Conservation (phyloP, 78 protist genomes). For the Isochrysis galbana region DNA sequence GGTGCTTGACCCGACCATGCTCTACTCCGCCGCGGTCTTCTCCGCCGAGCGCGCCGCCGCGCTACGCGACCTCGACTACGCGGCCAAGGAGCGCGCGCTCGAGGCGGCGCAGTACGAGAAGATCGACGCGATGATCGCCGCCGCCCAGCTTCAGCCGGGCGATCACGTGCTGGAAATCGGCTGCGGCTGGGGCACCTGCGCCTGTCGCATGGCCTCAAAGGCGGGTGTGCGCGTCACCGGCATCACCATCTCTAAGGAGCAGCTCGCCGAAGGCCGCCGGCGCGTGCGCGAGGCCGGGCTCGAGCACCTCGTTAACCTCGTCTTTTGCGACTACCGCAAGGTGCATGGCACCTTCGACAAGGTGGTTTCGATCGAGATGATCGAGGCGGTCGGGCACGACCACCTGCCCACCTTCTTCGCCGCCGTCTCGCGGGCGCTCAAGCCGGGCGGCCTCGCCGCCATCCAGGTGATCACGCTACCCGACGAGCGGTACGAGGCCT, state of each 20-base stretch:
- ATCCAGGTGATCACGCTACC: slow-evolving; percentile 39
- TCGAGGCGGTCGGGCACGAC: slow-evolving; percentile 57
- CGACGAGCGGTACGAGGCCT: slow-evolving; percentile 17
- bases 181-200: slow-evolving; percentile 43
- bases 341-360: neutral
- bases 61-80: neutral
- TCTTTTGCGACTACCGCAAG: slow-evolving; percentile 34
- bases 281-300: neutral
- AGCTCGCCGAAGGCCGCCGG: neutral
- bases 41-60: neutral
- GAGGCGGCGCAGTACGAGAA: slow-evolving; percentile 8
- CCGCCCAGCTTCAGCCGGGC: neutral
- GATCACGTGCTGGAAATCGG: slow-evolving; percentile 39
- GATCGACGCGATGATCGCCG: slow-evolving; percentile 25
- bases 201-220: neutral
- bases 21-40: neutral
- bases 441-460: slow-evolving; percentile 45
- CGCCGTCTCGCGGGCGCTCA: slow-evolving; percentile 1
- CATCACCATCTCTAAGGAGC: slow-evolving; percentile 35
- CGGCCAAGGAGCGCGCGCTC: neutral
- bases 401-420: slow-evolving; percentile 10
- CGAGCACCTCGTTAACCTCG: neutral
- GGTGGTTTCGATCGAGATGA: slow-evolving; percentile 48
- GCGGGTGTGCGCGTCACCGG: neutral
- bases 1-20: slow-evolving; percentile 39